phyloP scores from a whole-genome alignment of 208 protist genomes.

The Angomonas ambiguus region DNA sequence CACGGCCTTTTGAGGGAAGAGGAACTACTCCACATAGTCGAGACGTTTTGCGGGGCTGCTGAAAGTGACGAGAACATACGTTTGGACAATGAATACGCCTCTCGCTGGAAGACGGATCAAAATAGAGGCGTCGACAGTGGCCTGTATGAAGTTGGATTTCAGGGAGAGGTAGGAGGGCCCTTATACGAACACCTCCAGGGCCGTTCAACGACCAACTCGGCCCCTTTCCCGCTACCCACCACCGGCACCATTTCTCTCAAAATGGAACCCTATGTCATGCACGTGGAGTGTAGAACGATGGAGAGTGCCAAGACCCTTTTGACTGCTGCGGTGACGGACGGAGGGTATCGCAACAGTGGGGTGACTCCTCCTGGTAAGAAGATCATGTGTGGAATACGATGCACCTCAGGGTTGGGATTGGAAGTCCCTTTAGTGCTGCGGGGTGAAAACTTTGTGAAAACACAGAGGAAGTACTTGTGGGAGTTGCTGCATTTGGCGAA shows the following conservation, averaged over 20 bases:
- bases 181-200: slow-evolving; percentile 10
- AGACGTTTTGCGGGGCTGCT: slow-evolving; percentile 46
- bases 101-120: background rate
- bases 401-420: slow-evolving; percentile 52
- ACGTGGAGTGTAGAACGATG: slow-evolving; percentile 82
- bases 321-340: slow-evolving; percentile 57
- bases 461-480: slow-evolving; percentile 67
- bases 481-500: slow-evolving; percentile 61
- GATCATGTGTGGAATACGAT: slow-evolving; percentile 80
- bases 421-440: slow-evolving; percentile 74
- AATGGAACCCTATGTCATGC: slow-evolving; percentile 88
- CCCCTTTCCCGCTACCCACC: slow-evolving; percentile 19
- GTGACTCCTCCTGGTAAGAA: slow-evolving; percentile 71
- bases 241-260: slow-evolving; percentile 66
- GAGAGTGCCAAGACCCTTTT: slow-evolving; percentile 65
- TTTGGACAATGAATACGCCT: slow-evolving; percentile 22
- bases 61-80: slow-evolving; percentile 13
- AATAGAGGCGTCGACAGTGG: background rate
- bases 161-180: slow-evolving; percentile 58
- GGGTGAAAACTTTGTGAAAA: slow-evolving; percentile 54
- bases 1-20: slow-evolving; percentile 58
- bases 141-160: slow-evolving; percentile 11
- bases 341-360: slow-evolving; percentile 83
- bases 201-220: background rate
- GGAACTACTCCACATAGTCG: slow-evolving; percentile 55